Base-by-base conservation (phyloP, 2,329 filamentous ascomycete species). In the Penicillium expansum region DNA sequence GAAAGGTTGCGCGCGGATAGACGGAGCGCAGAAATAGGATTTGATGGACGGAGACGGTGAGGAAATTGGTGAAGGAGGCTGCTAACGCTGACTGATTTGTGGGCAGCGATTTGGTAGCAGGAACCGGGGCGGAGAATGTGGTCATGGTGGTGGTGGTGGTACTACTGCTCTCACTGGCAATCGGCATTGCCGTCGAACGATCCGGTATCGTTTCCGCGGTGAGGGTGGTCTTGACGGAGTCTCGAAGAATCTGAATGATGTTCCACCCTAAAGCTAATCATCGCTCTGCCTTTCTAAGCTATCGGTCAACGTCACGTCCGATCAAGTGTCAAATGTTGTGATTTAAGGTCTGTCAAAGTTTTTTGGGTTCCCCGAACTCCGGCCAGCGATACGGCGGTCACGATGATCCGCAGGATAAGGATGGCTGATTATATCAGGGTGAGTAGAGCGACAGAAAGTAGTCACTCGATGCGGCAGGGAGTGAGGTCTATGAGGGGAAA, bases 11-110 rank as follows among this genome's bases (percentile, higher is more conserved):
- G 48, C 78, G 74, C 0, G 92, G 91, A 74, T 97, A 97, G 68
- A 96, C 85, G 58, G 76, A 75, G 65, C 92, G 89, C 68, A 94
- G 86, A 79, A 87, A 93, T 64, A 96, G 85, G 67, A 97, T 87
- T 57, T 91, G 90, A 80, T 97, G 92, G 62, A 93, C 85, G 66
- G 89, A 84, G 60, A 93, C 86, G 59, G 87, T 90, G 55, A 96
- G 83, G 77, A 96, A 96, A 69, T 87, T 84, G 60, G 83, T 84
- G 76, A 96, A 92, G 50, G 86, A 84, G 56, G 80, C 76, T 62
- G 92, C 82, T 63, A 92, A 84, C 51, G 78, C 72, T 71, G 81
- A 68, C 77, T 85, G 77, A 44, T 77, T 81, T 57, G 79, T 78
- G 52, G 80, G 74, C 47, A 78, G 66, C 59, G 72, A 74, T 62